Base-by-base conservation (phyloP, 2,329 filamentous ascomycete species). In the Parascedosporium putredinis region DNA sequence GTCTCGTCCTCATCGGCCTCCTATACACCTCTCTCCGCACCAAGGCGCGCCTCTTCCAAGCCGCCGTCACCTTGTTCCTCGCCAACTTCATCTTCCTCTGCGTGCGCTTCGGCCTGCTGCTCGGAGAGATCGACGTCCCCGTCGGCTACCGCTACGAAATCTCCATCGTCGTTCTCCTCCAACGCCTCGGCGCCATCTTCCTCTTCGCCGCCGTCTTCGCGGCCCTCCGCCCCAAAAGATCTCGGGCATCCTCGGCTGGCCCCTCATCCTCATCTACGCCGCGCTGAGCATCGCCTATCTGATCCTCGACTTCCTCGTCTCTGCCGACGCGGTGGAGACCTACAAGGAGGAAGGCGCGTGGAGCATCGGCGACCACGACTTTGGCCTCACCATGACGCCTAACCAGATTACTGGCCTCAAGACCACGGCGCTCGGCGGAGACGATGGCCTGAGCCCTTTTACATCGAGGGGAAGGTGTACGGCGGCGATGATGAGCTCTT, bases 71-170 rank as follows among this genome's bases (percentile, higher is more conserved):
- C 23, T 14, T 29, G 10, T 45, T 45, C 9, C 14, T 29, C 12
- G 42, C 25, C n/a, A 45, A 20, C 42, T 29, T 45, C 23, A 29
- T 45, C 7, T 45, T 45, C 20, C 42, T 45, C 23, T 45, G 42
- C 23, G 42, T 45, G 5, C 42, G 42, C 4, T 29, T 25, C 23
- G 42, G 42, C 42, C 24, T 45, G 22, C 42, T 45, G 5, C 25
- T 45, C 8, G 23, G 23, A 4, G 42, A 45, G n/a, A 29, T 16
- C 20, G 42, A 45, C 23, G 20, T 29, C 12, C 42, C 23, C 23
- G 42, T 45, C 23, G 42, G 42, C 9, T 45, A 45, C 16, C 42
- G 42, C 16, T 45, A 45, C 23, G 42, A 45, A 20, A 29, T 14
- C 8, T 45, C 42, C 14, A 12, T 45, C 42, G 42, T 45, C 6